Base-by-base conservation (phyloP, 2,329 filamentous ascomycete genomes). In the Pestalotiopsis sp. region DNA sequence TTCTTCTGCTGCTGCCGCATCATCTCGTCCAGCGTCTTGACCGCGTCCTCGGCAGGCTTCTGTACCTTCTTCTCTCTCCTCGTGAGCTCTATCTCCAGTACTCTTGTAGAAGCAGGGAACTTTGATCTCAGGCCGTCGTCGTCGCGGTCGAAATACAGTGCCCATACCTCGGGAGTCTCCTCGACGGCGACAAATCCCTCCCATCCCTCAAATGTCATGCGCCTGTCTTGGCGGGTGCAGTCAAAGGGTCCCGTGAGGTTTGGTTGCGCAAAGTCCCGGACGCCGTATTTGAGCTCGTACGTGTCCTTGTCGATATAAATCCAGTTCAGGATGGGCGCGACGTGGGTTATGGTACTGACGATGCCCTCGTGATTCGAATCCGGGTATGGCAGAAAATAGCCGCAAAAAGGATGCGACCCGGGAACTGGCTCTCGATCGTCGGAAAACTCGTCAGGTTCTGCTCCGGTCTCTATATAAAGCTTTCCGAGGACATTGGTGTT, bases 371-470 rank as follows among this genome's bases (percentile, higher is more conserved):
- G 80, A 31, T 76, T 69, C n/a, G 80, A 71, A n/a, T 87, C 87
- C 3, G 87, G 87, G 71, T 89, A 89, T 1, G 87, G 86, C 25
- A 89, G 78, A 71, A 83, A 89, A 73, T 90, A 89, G 31, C 87
- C 87, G 3, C 85, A 82, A 72, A 87, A 89, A 0, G 84, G 83
- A 73, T 89, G 86, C 3, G 85, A 83, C 65, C 79, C 77, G 1
- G 61, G 68, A 70, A 74, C 66, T 75, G 70, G 66, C 72, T 73
- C 60, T 69, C 73, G 41, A 75, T 70, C 66, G 72, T 67, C 72
- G 23, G 74, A 71, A 41, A 40, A 25, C 12, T 73, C 78, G 64
- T 76, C 74, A 17, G 73, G 75, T 41, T 64, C 58, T 11, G 68
- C 38, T 52, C 75, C 79, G 12, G 82, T 84, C 66, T 85, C 85